phyloP scores from a whole-genome alignment of 208 protist genomes.

The Novymonas esmeraldas region DNA sequence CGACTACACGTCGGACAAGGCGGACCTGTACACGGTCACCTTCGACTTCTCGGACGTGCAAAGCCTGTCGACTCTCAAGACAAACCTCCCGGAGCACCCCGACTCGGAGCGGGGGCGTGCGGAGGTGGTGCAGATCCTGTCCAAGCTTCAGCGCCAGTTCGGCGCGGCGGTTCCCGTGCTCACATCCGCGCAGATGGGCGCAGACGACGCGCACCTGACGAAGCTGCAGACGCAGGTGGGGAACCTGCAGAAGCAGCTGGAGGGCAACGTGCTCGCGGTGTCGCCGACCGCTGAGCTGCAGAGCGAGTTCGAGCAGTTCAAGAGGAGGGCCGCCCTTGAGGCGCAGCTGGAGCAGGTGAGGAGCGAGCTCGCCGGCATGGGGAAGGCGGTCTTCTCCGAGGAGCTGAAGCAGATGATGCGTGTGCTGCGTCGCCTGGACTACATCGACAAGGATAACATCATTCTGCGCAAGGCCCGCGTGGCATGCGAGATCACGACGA shows the following conservation, averaged over 20 bases:
- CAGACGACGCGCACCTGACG: conserved; percentile 82
- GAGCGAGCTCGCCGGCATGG: conserved; percentile 82
- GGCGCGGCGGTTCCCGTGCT: conserved; percentile 90
- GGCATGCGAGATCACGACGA: conserved; percentile 98
- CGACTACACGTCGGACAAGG: conserved; percentile 80
- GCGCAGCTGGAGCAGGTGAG: conserved; percentile 69
- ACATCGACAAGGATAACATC: conserved; percentile 97
- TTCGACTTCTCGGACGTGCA: conserved; percentile 89
- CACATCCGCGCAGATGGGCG: conserved; percentile 97
- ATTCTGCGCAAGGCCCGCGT: conserved; percentile 98
- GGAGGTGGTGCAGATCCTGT: conserved; percentile 82
- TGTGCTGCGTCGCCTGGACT: conserved; percentile 96
- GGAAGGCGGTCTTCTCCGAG: conserved; percentile 92
- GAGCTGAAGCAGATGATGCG: conserved; percentile 97
- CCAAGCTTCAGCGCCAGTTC: conserved; percentile 75
- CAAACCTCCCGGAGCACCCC: conserved; percentile 77
- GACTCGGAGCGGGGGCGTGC: conserved; percentile 76
- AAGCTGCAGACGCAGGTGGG: conserved; percentile 86
- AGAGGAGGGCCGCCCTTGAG: conserved; percentile 73
- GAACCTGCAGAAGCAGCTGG: conserved; percentile 85
- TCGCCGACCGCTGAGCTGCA: conserved; percentile 63
- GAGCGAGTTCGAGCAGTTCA: conserved; percentile 64
- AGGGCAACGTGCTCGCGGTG: conserved; percentile 65
- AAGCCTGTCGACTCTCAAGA: conserved; percentile 72
- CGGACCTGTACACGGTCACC: conserved; percentile 83